Conservation (phyloP, 2,329 filamentous ascomycete species). For the Stachybotrys chartarum region DNA sequence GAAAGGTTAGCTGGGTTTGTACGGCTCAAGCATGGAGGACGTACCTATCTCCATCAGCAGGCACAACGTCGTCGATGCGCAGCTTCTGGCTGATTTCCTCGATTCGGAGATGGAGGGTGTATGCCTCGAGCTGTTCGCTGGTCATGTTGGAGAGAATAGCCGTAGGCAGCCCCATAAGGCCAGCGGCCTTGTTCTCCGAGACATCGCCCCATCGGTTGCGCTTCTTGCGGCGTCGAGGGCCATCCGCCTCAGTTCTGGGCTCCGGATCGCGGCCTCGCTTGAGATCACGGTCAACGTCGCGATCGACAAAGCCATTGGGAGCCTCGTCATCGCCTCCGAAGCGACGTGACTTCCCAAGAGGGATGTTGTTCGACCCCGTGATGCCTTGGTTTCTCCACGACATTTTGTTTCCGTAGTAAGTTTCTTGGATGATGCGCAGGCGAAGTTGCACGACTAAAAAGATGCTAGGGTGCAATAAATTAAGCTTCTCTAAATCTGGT, state of each 20-base stretch:
- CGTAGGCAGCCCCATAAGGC: slow-evolving; percentile 93
- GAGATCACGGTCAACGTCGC: slow-evolving; percentile 35
- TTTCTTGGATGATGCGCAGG: too few species aligned
- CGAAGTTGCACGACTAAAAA: background rate
- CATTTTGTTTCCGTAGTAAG: slow-evolving; percentile 33
- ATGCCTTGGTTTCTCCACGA: slow-evolving; percentile 73
- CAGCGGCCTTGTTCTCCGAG: slow-evolving; percentile 96
- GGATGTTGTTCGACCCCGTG: slow-evolving; percentile 97
- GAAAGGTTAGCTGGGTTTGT: slow-evolving; percentile 8
- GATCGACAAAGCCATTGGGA: slow-evolving; percentile 16
- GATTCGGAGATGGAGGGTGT: slow-evolving; percentile 91
- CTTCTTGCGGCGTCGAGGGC: slow-evolving; percentile 88
- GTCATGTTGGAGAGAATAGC: slow-evolving; percentile 98
- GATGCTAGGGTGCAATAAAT: too few species aligned
- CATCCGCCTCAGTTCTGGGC: slow-evolving; percentile 63
- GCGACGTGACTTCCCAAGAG: slow-evolving; percentile 80
- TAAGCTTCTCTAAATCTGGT: background rate
- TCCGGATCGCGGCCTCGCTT: slow-evolving; percentile 94
- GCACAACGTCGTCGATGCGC: slow-evolving; percentile 97
- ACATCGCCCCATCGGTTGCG: slow-evolving; percentile 97
- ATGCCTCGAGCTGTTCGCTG: slow-evolving; percentile 94
- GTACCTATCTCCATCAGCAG: slow-evolving; percentile 90
- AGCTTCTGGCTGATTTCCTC: slow-evolving; percentile 99
- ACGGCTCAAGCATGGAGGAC: slow-evolving; percentile 17
- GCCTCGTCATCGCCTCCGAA: slow-evolving; percentile 53